Evolutionary conservation across 2,329 filamentous ascomycete species (phyloP).

Genomic region (Cryphonectria naterciae): DNA sequence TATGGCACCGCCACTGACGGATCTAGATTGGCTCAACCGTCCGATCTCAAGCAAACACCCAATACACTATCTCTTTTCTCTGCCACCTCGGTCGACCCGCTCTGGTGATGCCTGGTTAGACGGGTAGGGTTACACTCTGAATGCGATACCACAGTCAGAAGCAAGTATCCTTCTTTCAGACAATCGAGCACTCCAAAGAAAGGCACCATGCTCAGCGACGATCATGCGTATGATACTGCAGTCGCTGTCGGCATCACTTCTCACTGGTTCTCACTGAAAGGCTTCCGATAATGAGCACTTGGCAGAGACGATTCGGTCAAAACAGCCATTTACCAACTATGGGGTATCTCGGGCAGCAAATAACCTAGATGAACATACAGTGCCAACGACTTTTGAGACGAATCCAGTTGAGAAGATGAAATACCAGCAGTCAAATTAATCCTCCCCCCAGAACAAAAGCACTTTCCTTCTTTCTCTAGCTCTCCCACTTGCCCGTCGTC

Average conservation of each 20-base stretch:
- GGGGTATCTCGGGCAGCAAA: not conserved
- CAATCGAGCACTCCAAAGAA: not conserved
- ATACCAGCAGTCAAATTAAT: not conserved
- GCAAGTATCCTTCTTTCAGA: not conserved
- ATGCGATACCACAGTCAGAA: not conserved
- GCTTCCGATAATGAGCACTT: not conserved
- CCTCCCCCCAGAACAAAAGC: not conserved
- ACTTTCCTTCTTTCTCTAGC: not conserved
- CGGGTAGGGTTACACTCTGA: not conserved
- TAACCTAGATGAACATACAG: not conserved
- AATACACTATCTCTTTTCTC: not conserved
- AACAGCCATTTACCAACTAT: not conserved
- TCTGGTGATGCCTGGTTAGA: not conserved
- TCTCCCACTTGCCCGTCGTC: not conserved
- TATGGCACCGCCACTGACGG: not conserved
- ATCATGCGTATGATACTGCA: not conserved
- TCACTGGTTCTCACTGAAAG: not conserved
- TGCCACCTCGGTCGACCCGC: not conserved
- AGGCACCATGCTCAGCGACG: not conserved
- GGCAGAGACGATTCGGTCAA: not conserved
- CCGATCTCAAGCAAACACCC: conserved; percentile 1
- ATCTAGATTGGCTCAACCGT: not conserved
- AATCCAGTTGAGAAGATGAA: not conserved
- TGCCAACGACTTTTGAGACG: not conserved
- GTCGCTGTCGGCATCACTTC: not conserved